Conservation (phyloP, 2,329 filamentous ascomycete species). For the Colletotrichum lentis region DNA sequence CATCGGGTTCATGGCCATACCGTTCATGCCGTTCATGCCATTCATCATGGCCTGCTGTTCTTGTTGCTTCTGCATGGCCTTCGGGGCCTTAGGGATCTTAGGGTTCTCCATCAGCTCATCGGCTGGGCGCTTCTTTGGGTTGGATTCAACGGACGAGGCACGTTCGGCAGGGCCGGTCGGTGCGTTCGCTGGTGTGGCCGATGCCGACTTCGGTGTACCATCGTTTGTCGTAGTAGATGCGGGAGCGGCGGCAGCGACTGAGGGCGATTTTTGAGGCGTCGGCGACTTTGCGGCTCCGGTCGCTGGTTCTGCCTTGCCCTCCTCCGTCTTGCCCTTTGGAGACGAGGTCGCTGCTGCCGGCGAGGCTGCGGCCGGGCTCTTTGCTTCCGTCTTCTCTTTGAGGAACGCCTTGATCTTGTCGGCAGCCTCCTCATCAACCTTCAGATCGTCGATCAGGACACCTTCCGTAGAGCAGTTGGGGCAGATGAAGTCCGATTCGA, state of each 20-base stretch:
- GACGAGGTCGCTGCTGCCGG: constrained; percentile 44
- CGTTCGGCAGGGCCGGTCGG: constrained; percentile 40
- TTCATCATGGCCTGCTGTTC: constrained; percentile 61
- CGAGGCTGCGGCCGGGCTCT: constrained; percentile 54
- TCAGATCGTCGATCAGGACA: constrained; percentile 91
- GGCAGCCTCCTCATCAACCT: constrained; percentile 79
- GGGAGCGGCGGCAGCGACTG: constrained; percentile 32
- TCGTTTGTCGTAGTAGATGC: constrained; percentile 43
- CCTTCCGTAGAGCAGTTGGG: constrained; percentile 90
- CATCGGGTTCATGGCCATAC: constrained; percentile 47
- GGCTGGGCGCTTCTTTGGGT: constrained; percentile 81
- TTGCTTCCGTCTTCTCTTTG: constrained; percentile 64
- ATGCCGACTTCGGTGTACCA: constrained; percentile 43
- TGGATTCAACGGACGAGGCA: constrained; percentile 43
- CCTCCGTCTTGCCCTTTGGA: constrained; percentile 41
- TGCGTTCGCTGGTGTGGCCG: constrained; percentile 42
- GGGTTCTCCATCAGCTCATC: constrained; percentile 74
- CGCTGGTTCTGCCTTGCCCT: constrained; percentile 20
- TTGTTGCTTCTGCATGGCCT: constrained; percentile 68
- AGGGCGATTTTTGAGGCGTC: constrained; percentile 45
- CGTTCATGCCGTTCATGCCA: constrained; percentile 52
- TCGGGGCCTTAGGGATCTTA: constrained; percentile 70
- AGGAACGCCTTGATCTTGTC: constrained; percentile 80
- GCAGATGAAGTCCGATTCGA: constrained; percentile 97
- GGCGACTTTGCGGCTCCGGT: constrained; percentile 42